These are phyloP conservation scores for Stylosanthes scabra DNA, from an alignment of 331 rosid genomes.

Conservation along the genomic window DNA sequence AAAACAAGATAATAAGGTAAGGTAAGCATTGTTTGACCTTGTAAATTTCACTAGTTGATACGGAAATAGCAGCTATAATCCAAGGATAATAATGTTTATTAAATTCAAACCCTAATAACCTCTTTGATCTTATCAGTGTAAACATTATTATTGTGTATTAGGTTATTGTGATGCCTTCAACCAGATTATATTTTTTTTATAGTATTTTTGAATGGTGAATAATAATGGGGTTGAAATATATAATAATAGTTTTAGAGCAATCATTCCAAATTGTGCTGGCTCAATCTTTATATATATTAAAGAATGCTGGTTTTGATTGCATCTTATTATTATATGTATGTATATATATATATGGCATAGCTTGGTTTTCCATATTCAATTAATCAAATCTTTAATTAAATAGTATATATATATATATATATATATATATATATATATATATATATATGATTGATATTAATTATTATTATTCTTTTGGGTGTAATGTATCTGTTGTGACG, in stretches of 20 bases:
- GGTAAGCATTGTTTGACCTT: constrained; percentile 47
- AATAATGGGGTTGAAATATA: neutral
- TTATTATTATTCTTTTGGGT: neutral
- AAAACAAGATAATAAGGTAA: constrained; percentile 8
- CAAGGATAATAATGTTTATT: constrained; percentile 33
- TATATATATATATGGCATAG: neutral
- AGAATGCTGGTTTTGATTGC: neutral
- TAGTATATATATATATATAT: neutral
- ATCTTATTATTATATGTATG: neutral
- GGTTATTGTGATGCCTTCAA: constrained; percentile 39
- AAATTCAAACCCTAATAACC: constrained; percentile 5
- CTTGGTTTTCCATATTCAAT: constrained; percentile 30
- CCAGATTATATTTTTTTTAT: constrained; percentile 9
- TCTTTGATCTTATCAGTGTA: constrained; percentile 35
- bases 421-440: neutral
- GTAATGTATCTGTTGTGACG: constrained; percentile 19
- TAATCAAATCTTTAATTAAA: constrained; percentile 17
- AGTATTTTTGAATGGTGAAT: constrained; percentile 30
- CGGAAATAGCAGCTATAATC: constrained; percentile 40
- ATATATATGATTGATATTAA: neutral
- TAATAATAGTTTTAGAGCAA: constrained; percentile 28
- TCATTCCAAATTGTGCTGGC: constrained; percentile 36
- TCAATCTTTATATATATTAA: constrained; percentile 28
- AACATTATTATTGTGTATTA: neutral
- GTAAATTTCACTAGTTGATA: constrained; percentile 42